These are phyloP conservation scores for Ogataea nakhonphanomensis DNA, from an alignment of 805 yeast species.

Conservation along the genomic window DNA sequence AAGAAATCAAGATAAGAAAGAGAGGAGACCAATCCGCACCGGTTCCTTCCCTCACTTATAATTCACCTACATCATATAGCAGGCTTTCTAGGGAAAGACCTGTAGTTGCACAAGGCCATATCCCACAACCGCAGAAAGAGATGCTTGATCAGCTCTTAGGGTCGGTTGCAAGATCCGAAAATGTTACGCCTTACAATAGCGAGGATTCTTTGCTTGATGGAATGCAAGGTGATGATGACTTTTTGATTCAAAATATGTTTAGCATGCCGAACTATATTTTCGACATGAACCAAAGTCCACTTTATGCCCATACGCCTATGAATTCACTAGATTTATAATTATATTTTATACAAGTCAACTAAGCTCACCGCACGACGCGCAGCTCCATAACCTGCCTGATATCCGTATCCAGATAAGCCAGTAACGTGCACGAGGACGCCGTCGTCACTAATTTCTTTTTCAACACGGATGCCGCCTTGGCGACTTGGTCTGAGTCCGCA, in stretches of 20 bases:
- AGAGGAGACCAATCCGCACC: neutral
- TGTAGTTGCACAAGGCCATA: neutral
- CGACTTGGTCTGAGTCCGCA: slow-evolving; percentile 79
- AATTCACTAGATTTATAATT: slow-evolving; percentile 5
- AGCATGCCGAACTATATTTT: slow-evolving; percentile 30
- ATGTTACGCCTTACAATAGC: slow-evolving; percentile 10
- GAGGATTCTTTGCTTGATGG: slow-evolving; percentile 13
- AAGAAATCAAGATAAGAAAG: neutral
- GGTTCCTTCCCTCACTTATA: neutral
- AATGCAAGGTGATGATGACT: slow-evolving; percentile 16
- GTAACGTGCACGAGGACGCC: slow-evolving; percentile 62
- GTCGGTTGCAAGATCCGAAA: slow-evolving; percentile 1
- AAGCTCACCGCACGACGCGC: slow-evolving; percentile 42
- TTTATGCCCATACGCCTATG: slow-evolving; percentile 3
- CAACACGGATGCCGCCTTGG: slow-evolving; percentile 72
- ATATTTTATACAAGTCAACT: slow-evolving; percentile 3
- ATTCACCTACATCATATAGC: neutral
- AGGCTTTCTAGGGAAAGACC: neutral
- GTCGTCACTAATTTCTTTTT: slow-evolving; percentile 42
- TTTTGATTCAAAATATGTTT: slow-evolving; percentile 30
- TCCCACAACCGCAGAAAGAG: neutral
- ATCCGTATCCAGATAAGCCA: slow-evolving; percentile 68
- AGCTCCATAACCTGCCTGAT: slow-evolving; percentile 66
- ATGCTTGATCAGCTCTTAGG: slow-evolving; percentile 1
- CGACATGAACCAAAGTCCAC: slow-evolving; percentile 19